Conservation (phyloP, 306 rosid genomes). For the Abrus pulchellus region DNA sequence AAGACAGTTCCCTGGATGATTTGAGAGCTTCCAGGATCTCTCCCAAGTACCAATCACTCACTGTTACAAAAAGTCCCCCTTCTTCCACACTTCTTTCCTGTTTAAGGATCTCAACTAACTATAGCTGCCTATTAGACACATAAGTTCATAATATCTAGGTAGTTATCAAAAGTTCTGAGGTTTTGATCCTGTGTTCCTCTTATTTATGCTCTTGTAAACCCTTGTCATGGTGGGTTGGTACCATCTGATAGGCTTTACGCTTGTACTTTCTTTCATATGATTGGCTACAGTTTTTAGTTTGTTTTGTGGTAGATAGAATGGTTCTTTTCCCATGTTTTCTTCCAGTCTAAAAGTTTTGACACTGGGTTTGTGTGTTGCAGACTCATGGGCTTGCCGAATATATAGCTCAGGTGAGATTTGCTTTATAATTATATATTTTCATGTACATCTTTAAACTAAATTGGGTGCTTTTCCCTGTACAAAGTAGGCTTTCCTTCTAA, state of each 20-base stretch:
- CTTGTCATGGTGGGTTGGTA: too few relatives aligned
- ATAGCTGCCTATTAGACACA: too few relatives aligned
- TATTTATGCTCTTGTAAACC: too few relatives aligned
- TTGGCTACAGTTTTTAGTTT: slow-evolving; percentile 23
- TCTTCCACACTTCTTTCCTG: too few relatives aligned
- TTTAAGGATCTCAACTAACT: too few relatives aligned
- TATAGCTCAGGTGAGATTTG: slow-evolving; percentile 93
- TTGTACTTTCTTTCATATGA: slow-evolving; percentile 19
- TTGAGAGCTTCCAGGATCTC: too few relatives aligned
- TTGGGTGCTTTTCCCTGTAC: slow-evolving; percentile 32
- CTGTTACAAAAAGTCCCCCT: too few relatives aligned
- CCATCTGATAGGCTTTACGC: slow-evolving; percentile 15
- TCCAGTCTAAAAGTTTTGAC: slow-evolving; percentile 47
- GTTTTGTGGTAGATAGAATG: slow-evolving; percentile 1
- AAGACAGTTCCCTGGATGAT: too few relatives aligned
- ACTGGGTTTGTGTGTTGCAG: slow-evolving; percentile 63
- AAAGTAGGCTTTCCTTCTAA: slow-evolving; percentile 31
- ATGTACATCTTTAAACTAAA: neutral
- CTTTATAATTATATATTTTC: slow-evolving; percentile 23
- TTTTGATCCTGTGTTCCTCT: too few relatives aligned
- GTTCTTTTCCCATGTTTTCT: neutral
- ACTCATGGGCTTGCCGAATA: slow-evolving; percentile 93
- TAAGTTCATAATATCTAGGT: too few relatives aligned
- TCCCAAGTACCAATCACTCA: too few relatives aligned
- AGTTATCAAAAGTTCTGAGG: too few relatives aligned